Base-by-base conservation (phyloP, 2,329 filamentous ascomycete genomes). In the Cercospora canescens region DNA sequence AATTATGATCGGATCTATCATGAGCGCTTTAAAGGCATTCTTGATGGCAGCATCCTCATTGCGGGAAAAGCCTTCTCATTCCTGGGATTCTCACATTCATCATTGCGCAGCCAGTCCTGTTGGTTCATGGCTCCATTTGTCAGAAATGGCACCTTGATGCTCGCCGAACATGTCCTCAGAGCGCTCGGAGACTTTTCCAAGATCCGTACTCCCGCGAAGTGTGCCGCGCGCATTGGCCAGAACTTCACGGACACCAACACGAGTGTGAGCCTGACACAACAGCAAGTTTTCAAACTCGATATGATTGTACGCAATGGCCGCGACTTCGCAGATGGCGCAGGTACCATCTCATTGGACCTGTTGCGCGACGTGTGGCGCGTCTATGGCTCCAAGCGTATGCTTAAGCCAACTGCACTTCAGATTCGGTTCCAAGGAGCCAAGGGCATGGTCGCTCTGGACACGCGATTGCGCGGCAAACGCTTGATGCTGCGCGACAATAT, bases 81-180 rank as follows among this genome's bases (percentile, higher is more conserved):
- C 72, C 81, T 94, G 0, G 91, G 91, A 0, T 94, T 93, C 76
- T 93, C 91, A 0, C 89, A 94, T 76, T 94, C 91, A 0, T 93
- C 91, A 0, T 82, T 94, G 4, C 84, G 91, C 12, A 84, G 87
- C 0, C 90, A 92, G 65, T 88, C 89, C 0, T 88, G 86, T 37
- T 93, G 91, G 91, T 88, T 86, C 75, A 84, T 85, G 80, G 80
- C 84, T 1, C 81, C 83, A 1, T 85, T 87, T 62, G 24, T 71
- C 60, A 64, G 73, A 11, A 66, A 73, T 6, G 75, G 74, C 3
- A 69, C 66, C 2, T 48, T 78, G 4, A 71, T 79, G 34, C 69
- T 76, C 50, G 79, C 82, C 3, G 65, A 74, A 16, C 72, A 72
- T 14, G 77, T 86, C 6, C 82, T 87, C 58, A 70, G 75, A 60